phyloP scores from a whole-genome alignment of 139 green algal genomes.

The Pleodorina starrii region DNA sequence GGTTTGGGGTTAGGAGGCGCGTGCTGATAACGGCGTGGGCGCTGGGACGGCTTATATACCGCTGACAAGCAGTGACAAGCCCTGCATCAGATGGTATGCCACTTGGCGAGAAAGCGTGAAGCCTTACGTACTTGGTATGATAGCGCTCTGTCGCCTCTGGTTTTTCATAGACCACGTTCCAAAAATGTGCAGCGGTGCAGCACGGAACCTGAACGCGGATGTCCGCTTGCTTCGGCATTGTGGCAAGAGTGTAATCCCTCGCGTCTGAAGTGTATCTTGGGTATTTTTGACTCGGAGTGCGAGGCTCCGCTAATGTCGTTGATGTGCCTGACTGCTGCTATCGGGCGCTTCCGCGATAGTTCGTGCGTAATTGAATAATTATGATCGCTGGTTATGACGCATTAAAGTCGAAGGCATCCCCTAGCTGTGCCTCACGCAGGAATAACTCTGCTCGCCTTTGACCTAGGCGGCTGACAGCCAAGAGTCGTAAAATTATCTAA shows the following conservation, averaged over 20 bases:
- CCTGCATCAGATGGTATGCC: background rate
- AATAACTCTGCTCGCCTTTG: background rate
- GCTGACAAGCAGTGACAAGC: background rate
- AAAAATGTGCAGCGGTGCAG: background rate
- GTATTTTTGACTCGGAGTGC: background rate
- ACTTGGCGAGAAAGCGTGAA: background rate
- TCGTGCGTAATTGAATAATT: background rate
- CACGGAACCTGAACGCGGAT: background rate
- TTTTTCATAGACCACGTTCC: constrained; percentile 26
- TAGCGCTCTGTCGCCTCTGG: constrained; percentile 18
- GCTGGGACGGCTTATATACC: background rate
- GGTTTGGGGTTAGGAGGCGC: no score
- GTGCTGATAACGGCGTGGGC: no score
- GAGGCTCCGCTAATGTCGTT: background rate
- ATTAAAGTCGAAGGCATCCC: background rate
- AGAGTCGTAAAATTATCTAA: no score
- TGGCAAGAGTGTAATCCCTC: background rate
- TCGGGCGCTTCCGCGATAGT: background rate
- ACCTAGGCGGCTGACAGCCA: background rate
- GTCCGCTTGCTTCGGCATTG: constrained; percentile 36
- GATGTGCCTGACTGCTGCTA: background rate
- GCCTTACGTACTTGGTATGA: background rate
- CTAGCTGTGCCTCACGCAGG: background rate
- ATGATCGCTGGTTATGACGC: background rate
- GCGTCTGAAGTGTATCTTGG: background rate